Base-by-base conservation (phyloP, 23 red algal species). In the Pyropia haitanensis region DNA sequence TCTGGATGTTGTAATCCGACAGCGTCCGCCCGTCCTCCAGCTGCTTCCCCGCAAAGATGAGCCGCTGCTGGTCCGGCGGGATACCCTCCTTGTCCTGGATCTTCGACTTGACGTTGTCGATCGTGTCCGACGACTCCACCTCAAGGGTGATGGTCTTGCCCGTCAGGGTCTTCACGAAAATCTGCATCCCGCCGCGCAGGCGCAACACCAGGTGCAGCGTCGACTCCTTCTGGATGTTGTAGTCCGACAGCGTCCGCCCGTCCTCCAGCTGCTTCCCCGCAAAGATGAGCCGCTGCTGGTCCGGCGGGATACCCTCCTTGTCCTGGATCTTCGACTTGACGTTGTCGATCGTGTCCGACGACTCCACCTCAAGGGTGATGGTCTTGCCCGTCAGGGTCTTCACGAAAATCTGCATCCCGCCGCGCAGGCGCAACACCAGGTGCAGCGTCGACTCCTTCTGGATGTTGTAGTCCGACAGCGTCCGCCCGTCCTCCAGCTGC, bases 21-120 rank as follows among this genome's bases (percentile, higher is more conserved):
- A 90, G 64, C 44, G 75, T 90, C 44, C 85, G 73, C 17, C 85
- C 85, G 32, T 81, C 65, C 74, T 87, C 91, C 14, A 96, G 65
- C 72, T 96, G 91, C 76, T 96, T 96, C 13, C 91, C 91, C n/a
- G 91, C 91, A 55, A 96, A 96, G 58, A 96, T 96, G 21, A 96
- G 83, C 26, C 91, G 78, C 67, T 96, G 91, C 82, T 96, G 91
- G 80, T 96, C 91, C 16, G 91, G 91, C 1, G 91, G 91, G 54
- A 96, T 96, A 63, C 91, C 91, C 62, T 96, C 91, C 87, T 91
- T 91, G 71, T 91, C 87, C 80, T 91, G 87, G 46, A 91, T 91
- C 77, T 91, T 91, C 21, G 64, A 72, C 77, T 91, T 91, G 53
- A 91, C 87, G 26, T 91, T 91, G 20, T 91, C 87, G 32, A 91